phyloP scores from a whole-genome alignment of 225 moss, liverwort and hornwort genomes.

The Physcomitrium patens region DNA sequence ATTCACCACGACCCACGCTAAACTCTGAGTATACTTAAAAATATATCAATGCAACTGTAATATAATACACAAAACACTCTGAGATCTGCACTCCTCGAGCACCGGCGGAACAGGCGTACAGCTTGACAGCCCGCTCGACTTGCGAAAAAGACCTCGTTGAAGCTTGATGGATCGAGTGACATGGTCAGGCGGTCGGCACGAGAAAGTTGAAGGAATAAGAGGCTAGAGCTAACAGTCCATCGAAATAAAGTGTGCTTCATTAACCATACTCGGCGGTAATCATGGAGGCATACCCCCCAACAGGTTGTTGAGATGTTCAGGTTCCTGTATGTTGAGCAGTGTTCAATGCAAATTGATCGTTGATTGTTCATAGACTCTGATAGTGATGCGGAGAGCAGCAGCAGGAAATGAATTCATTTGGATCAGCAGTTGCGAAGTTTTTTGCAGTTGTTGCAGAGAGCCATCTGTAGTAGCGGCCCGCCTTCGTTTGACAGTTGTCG shows the following conservation, averaged over 20 bases:
- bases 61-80: conserved; percentile 35
- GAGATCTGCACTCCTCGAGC: conserved; percentile 15
- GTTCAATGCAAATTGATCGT: conserved; percentile 7
- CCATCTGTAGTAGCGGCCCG: conserved; percentile 57
- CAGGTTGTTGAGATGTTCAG: conserved; percentile 33
- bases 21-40: neutral
- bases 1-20: too few species aligned
- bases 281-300: conserved; percentile 37
- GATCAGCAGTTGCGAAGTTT: conserved; percentile 48
- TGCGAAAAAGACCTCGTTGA: conserved; percentile 33
- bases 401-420: too few species aligned
- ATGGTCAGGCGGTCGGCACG: conserved; percentile 19
- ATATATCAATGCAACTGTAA: conserved; percentile 30
- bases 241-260: conserved; percentile 30
- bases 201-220: conserved; percentile 1
- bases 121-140: conserved; percentile 22
- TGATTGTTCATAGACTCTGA: neutral
- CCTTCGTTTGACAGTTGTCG: conserved; percentile 45
- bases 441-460: conserved; percentile 57
- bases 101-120: conserved; percentile 24
- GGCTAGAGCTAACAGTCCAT: conserved; percentile 25
- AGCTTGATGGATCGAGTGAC: neutral
- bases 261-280: conserved; percentile 29
- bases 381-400: too few species aligned
- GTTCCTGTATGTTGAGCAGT: neutral